These are phyloP conservation scores for Luvunga scandens DNA, from an alignment of 345 rosid genomes.

Conservation along the genomic window DNA sequence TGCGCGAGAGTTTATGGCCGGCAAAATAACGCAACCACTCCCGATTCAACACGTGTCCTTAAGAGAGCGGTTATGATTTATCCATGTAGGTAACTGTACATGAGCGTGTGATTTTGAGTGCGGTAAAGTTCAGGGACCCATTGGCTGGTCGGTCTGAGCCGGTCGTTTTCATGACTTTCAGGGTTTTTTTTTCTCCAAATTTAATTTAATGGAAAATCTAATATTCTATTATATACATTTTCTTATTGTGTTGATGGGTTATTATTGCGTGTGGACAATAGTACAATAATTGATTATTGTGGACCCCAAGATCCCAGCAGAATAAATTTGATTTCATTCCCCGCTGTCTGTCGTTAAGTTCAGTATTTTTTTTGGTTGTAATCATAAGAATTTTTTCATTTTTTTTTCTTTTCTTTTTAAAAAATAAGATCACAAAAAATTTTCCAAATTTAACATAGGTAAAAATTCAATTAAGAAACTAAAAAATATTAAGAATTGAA, in stretches of 20 bases:
- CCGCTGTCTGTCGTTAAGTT: background rate
- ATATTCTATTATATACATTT: background rate
- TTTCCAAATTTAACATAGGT: no score
- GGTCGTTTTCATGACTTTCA: constrained; percentile 4
- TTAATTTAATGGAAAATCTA: no score
- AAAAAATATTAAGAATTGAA: no score
- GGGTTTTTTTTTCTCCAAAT: background rate
- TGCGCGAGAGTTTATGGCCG: no score
- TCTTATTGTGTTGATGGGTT: background rate
- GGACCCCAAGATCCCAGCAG: background rate
- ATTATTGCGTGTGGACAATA: background rate
- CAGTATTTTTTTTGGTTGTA: background rate
- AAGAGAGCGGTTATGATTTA: constrained; percentile 36
- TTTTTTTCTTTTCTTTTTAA: no score
- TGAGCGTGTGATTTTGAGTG: constrained; percentile 29
- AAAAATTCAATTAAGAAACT: no score
- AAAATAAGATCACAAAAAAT: no score
- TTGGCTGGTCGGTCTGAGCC: constrained; percentile 14
- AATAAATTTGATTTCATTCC: background rate
- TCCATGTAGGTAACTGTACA: constrained; percentile 31
- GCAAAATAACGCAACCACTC: constrained; percentile 22
- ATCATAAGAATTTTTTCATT: no score
- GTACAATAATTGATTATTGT: background rate
- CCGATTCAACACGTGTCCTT: constrained; percentile 30
- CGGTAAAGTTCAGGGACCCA: constrained; percentile 6